Evolutionary conservation across 1,139 yeast species (phyloP).

Genomic region (Candida sp.): DNA sequence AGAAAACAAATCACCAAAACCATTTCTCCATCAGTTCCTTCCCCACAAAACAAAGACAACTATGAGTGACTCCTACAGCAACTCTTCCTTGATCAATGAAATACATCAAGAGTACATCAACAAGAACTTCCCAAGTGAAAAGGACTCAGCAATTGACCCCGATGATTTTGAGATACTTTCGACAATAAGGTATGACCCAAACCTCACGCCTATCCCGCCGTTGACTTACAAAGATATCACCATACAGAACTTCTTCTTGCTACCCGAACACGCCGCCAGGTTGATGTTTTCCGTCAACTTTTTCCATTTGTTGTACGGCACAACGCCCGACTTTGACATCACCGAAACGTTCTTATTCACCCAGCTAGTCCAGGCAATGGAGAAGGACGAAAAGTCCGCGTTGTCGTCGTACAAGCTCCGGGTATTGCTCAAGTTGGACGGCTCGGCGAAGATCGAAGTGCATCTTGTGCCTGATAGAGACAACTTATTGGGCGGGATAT

Average conservation of each 20-base stretch:
- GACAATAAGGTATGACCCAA: constrained; percentile 77
- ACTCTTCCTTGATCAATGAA: constrained; percentile 11
- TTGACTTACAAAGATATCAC: constrained; percentile 27
- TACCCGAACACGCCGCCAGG: constrained; percentile 67
- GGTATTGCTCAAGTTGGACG: constrained; percentile 51
- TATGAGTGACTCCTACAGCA: neutral
- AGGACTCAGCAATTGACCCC: constrained; percentile 7
- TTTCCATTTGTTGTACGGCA: constrained; percentile 41
- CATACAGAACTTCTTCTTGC: constrained; percentile 55
- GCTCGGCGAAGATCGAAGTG: constrained; percentile 57
- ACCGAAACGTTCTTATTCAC: constrained; percentile 44
- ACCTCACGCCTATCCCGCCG: constrained; percentile 33
- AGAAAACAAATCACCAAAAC: no score
- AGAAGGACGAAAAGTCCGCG: constrained; percentile 26
- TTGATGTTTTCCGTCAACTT: constrained; percentile 55
- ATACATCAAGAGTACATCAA: constrained; percentile 23
- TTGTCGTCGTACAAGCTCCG: constrained; percentile 60
- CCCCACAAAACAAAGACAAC: no score
- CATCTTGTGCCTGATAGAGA: constrained; percentile 37
- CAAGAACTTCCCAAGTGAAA: constrained; percentile 20
- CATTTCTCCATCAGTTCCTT: no score
- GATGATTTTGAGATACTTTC: constrained; percentile 59
- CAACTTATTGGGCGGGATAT: constrained; percentile 48
- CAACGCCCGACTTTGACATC: constrained; percentile 32
- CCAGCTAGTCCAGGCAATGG: constrained; percentile 49